Conservation (phyloP, 2,329 filamentous ascomycete species). For the Lecanosticta acicola region DNA sequence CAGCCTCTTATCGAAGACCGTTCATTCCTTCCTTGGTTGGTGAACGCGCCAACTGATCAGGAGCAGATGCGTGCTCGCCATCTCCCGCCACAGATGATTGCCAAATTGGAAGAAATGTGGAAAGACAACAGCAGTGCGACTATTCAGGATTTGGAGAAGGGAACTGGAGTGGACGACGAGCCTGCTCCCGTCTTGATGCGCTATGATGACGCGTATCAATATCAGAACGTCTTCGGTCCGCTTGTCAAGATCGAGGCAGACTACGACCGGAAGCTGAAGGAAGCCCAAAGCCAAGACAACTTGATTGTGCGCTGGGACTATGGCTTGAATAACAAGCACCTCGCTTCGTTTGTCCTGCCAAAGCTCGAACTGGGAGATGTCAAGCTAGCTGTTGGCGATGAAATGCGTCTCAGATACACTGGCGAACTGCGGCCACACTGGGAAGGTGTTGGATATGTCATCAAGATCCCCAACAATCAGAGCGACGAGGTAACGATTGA, state of each 20-base stretch:
- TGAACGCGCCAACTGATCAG: conserved; percentile 80
- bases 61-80: conserved; percentile 94
- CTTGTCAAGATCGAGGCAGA: conserved; percentile 98
- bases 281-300: conserved; percentile 95
- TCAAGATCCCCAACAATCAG: conserved; percentile 99
- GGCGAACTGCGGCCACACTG: conserved; percentile 86
- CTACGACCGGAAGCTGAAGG: conserved; percentile 94
- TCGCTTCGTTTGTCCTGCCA: conserved; percentile 89
- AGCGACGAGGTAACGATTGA: conserved; percentile 96
- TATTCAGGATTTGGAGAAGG: conserved; percentile 85
- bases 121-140: conserved; percentile 90
- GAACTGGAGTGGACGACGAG: conserved; percentile 86
- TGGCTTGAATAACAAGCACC: conserved; percentile 93
- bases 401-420: conserved; percentile 96
- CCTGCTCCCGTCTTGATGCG: conserved; percentile 85
- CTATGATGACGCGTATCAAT: conserved; percentile 96
- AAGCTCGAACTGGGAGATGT: conserved; percentile 98
- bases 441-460: conserved; percentile 97
- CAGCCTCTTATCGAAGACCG: conserved; percentile 96
- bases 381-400: conserved; percentile 93
- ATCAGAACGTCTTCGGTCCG: conserved; percentile 97
- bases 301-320: conserved; percentile 90
- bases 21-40: conserved; percentile 90
- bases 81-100: conserved; percentile 87
- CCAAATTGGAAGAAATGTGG: conserved; percentile 96